These are phyloP conservation scores for Orbilia blumenaviensis DNA, from an alignment of 2,329 filamentous ascomycete genomes.

Conservation along the genomic window DNA sequence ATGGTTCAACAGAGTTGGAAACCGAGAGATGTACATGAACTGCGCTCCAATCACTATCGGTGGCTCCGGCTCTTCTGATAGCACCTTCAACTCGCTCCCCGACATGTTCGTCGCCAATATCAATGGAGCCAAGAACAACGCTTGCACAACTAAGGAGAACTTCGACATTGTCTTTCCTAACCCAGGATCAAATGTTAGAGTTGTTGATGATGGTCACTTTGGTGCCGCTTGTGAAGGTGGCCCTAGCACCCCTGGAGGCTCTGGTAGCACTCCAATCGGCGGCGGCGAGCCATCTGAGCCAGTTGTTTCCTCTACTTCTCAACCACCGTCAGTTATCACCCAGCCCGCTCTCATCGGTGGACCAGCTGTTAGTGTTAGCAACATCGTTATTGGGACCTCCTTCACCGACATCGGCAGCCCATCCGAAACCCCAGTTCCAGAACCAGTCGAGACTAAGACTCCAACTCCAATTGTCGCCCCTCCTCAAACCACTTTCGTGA, in stretches of 20 bases:
- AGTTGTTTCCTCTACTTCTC: neutral
- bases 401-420: constrained; percentile 45
- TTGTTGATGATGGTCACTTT: constrained; percentile 15
- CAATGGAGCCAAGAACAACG: constrained; percentile 59
- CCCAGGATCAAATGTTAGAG: constrained; percentile 68
- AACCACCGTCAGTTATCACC: constrained; percentile 42
- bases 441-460: neutral
- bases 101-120: constrained; percentile 78
- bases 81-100: constrained; percentile 72
- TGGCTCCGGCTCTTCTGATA: constrained; percentile 62
- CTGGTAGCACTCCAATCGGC: constrained; percentile 18
- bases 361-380: constrained; percentile 38
- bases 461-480: neutral
- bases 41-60: constrained; percentile 78
- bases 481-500: constrained; percentile 41
- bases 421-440: constrained; percentile 3
- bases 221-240: constrained; percentile 40
- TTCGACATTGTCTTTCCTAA: constrained; percentile 73
- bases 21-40: constrained; percentile 98
- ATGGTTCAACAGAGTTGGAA: constrained; percentile 92
- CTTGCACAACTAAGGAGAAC: constrained; percentile 67
- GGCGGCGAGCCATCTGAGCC: constrained; percentile 8
- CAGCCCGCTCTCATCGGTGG: constrained; percentile 46
- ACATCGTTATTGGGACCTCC: constrained; percentile 30
- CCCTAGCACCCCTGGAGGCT: constrained; percentile 43